Percentiles rank a stretch among this genome's conserved stretches.
Evolutionary conservation across 2,329 filamentous ascomycete species (phyloP).

Genomic region (Neonectria neomacrospora): DNA sequence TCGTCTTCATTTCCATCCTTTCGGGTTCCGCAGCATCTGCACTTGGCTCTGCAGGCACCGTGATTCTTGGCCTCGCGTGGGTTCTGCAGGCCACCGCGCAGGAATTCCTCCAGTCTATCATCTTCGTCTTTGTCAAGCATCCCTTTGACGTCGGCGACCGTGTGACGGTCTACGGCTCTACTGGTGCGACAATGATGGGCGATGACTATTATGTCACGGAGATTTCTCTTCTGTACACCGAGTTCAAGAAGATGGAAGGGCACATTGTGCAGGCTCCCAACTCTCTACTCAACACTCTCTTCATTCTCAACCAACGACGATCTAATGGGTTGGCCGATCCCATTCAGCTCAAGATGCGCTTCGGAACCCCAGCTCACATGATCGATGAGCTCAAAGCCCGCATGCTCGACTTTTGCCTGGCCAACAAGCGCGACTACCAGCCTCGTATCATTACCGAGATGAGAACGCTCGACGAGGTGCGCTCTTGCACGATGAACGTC

Average conservation of each 20-base stretch:
- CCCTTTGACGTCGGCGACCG: constrained; percentile 96
- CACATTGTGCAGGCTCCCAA: constrained; percentile 97
- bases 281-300: constrained; percentile 89
- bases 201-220: constrained; percentile 98
- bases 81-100: constrained; percentile 92
- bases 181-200: constrained; percentile 79
- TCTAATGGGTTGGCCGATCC: constrained; percentile 90
- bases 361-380: constrained; percentile 84
- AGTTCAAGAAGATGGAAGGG: constrained; percentile 99
- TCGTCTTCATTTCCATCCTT: constrained; percentile 90
- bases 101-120: constrained; percentile 91
- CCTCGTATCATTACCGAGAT: constrained; percentile 88
- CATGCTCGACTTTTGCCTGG: constrained; percentile 83
- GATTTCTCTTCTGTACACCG: constrained; percentile 91
- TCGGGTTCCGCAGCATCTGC: constrained; percentile 91
- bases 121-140: constrained; percentile 97
- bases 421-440: constrained; percentile 91
- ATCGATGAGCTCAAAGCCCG: constrained; percentile 84
- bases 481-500: constrained; percentile 88
- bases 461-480: constrained; percentile 80
- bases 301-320: constrained; percentile 93
- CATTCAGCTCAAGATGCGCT: constrained; percentile 84
- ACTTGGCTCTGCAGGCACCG: constrained; percentile 87
- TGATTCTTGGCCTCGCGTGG: constrained; percentile 91
- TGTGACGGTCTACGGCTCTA: constrained; percentile 90